phyloP scores from a whole-genome alignment of 2,329 filamentous ascomycete genomes.

The Colletotrichum sp. region DNA sequence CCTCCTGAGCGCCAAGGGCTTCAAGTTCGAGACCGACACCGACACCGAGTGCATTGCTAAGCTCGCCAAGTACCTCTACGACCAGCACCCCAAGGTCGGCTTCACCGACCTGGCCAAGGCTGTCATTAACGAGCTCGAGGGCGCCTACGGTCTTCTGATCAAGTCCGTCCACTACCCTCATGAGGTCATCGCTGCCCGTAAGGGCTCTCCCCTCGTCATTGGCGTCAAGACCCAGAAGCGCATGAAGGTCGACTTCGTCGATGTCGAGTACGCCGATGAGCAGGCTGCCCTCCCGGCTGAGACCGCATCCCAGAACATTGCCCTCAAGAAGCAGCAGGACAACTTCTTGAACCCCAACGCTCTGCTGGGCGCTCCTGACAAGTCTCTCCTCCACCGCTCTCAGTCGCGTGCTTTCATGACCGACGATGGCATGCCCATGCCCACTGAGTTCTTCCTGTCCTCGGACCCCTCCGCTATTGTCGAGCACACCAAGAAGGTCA shows the following conservation, averaged over 20 bases:
- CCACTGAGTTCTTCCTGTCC: slow-evolving; percentile 98
- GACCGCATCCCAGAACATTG: slow-evolving; percentile 93
- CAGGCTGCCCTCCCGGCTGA: slow-evolving; percentile 85
- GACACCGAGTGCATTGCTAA: slow-evolving; percentile 99
- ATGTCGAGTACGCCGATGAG: slow-evolving; percentile 95
- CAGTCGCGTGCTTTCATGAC: slow-evolving; percentile 99
- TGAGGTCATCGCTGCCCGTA: slow-evolving; percentile 96
- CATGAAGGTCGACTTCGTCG: slow-evolving; percentile 99
- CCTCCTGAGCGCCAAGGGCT: slow-evolving; percentile 90
- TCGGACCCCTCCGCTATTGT: slow-evolving; percentile 98
- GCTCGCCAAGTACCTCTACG: slow-evolving; percentile 97
- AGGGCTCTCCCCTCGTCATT: slow-evolving; percentile 96
- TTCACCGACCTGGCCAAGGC: slow-evolving; percentile 98
- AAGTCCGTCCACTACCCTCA: slow-evolving; percentile 99
- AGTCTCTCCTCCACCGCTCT: slow-evolving; percentile 96
- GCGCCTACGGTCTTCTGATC: slow-evolving; percentile 94
- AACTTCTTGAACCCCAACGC: slow-evolving; percentile 71
- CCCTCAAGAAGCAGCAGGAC: slow-evolving; percentile 85
- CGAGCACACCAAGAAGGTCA: slow-evolving; percentile 99
- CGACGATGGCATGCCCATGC: slow-evolving; percentile 96
- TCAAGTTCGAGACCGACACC: slow-evolving; percentile 98
- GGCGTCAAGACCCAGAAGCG: slow-evolving; percentile 97
- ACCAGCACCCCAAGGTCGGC: slow-evolving; percentile 90
- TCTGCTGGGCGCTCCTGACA: slow-evolving; percentile 89
- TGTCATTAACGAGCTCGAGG: slow-evolving; percentile 97